These are phyloP conservation scores for Brettanomyces sp. DNA, from an alignment of 805 yeast species.

Conservation along the genomic window DNA sequence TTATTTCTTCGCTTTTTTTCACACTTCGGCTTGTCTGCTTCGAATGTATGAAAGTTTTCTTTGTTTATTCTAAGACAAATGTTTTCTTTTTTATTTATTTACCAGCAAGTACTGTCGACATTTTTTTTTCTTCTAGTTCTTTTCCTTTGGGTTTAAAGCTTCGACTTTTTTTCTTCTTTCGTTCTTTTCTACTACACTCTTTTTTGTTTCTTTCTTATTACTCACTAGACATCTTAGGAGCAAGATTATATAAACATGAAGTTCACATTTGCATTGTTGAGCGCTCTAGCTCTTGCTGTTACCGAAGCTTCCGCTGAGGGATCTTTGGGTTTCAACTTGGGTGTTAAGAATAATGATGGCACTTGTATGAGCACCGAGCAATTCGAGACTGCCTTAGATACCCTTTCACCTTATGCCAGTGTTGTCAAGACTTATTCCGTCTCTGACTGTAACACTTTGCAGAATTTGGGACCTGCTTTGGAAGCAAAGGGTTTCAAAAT, in stretches of 20 bases:
- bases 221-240: neutral
- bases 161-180: slow-evolving; percentile 3
- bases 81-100: no score
- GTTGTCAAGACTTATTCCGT: slow-evolving; percentile 82
- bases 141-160: neutral
- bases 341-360: slow-evolving; percentile 69
- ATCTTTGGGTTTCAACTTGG: slow-evolving; percentile 68
- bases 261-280: slow-evolving; percentile 15
- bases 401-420: slow-evolving; percentile 48
- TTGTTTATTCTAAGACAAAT: no score
- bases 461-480: slow-evolving; percentile 79
- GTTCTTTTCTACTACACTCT: slow-evolving; percentile 1
- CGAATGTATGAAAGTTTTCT: no score
- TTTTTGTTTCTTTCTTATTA: slow-evolving; percentile 1
- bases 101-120: neutral
- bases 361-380: slow-evolving; percentile 68
- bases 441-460: slow-evolving; percentile 87
- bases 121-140: slow-evolving; percentile 1
- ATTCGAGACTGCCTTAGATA: slow-evolving; percentile 57
- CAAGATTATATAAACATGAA: slow-evolving; percentile 13
- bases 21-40: no score
- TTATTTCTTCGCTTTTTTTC: no score
- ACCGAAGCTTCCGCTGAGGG: slow-evolving; percentile 18
- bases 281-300: slow-evolving; percentile 14
- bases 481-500: slow-evolving; percentile 67